A percentile compares a stretch with the other conserved stretches of the same genome.
Conservation (phyloP, 306 rosid species). For the Psophocarpus tetragonolobus region DNA sequence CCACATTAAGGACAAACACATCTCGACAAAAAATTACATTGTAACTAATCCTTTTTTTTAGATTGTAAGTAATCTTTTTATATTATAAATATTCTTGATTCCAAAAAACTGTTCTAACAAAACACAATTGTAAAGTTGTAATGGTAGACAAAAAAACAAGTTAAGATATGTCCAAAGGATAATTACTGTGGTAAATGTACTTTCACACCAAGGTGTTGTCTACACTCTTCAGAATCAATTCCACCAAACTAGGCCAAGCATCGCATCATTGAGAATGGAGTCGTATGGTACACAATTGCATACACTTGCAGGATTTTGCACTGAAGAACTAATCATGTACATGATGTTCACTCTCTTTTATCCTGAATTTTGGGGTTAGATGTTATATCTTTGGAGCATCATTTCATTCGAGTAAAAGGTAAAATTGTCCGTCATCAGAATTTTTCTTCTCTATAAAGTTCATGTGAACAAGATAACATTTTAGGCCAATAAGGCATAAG, state of each 20-base stretch:
- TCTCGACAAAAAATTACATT: background rate
- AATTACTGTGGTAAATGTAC: background rate
- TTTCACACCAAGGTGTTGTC: background rate
- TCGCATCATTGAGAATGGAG: conserved; percentile 7
- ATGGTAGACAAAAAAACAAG: background rate
- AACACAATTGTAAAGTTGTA: background rate
- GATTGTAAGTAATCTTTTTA: background rate
- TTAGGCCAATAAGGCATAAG: background rate
- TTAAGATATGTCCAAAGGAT: background rate
- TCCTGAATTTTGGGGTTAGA: background rate
- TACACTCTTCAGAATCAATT: conserved; percentile 9
- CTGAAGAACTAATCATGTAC: background rate
- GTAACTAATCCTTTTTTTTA: background rate
- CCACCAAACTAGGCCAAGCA: conserved; percentile 1
- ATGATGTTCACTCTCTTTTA: background rate
- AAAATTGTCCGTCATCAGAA: background rate
- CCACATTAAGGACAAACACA: background rate
- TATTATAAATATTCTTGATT: background rate
- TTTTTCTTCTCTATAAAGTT: background rate
- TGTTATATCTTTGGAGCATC: background rate
- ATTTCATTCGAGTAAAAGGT: background rate
- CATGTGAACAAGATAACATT: background rate
- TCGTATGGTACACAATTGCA: conserved; percentile 5
- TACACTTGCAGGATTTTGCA: background rate
- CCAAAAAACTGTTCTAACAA: background rate